Evolutionary conservation across 2,329 filamentous ascomycete genomes (phyloP), one percentile per base, ranked within the genome.

Genomic region (Penicillium decumbens): DNA sequence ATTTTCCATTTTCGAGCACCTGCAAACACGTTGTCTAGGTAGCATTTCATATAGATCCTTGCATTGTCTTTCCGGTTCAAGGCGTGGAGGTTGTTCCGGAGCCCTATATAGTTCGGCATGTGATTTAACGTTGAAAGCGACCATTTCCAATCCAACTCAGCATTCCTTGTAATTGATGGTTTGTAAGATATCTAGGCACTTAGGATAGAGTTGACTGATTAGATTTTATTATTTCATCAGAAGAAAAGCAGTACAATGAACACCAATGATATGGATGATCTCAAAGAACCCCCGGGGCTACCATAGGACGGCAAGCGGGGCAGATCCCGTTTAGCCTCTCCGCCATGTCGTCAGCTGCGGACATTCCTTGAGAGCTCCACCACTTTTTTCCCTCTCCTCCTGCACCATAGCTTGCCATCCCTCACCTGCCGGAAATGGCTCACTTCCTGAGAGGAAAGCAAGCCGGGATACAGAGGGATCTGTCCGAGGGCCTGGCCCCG

Each of bases 371-470:
- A 50, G 47, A 50, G 47, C 49, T 55, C 55, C 55, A 41, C 51
- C 44, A 43, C 50, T 46, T 50, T 49, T 49, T 45, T 50, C 42
- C 30, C 38, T 43, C 52, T 44, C 45, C 32, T 47, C 48, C 35
- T 48, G 20, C 44, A 24, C 27, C 28, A 50, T 33, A 46, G 40
- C 28, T 43, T 53, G 49, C 37, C 42, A 48, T 32, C 37, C 28
- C 42, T 41, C 41, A 35, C 39, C 46, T 25, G 43, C 45, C 52
- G 47, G 60, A 61, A 49, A 96, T 96, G 91, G 84, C 91, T 47
- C 83, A 87, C 62, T 92, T 97, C 68, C 76, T 98, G 55, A 81
- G 93, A 68, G 87, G 88, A 62, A 96, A 95, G 78, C 93, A 97
- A 78, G 83, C 89, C 49, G 93, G 93, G 64, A 87, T 98, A 62